phyloP scores from a whole-genome alignment of 148 eudicot species.

The Spergularia bocconei region DNA sequence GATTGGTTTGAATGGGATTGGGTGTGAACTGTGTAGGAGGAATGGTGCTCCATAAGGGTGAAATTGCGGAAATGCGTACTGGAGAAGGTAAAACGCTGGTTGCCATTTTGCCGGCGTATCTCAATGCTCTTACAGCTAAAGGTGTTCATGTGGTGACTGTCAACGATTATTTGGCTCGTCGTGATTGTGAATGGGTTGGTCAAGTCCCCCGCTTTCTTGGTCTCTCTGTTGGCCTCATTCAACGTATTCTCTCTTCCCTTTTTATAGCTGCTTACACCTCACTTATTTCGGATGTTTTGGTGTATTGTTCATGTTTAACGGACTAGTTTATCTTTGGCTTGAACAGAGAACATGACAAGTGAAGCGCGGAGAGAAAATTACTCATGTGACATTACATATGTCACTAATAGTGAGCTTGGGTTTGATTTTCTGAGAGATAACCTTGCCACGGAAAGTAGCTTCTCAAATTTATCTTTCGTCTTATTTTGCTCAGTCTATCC shows the following conservation, averaged over 20 bases:
- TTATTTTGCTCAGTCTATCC: slow-evolving; percentile 2
- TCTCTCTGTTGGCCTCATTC: slow-evolving; percentile 94
- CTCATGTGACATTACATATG: slow-evolving; percentile 91
- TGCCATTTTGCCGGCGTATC: slow-evolving; percentile 90
- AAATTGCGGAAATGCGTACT: slow-evolving; percentile 98
- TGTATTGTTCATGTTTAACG: neutral
- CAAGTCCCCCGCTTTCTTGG: slow-evolving; percentile 98
- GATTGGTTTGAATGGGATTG: no score
- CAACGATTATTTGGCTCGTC: slow-evolving; percentile 93
- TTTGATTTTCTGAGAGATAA: slow-evolving; percentile 98
- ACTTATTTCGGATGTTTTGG: neutral
- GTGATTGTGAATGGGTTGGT: slow-evolving; percentile 99
- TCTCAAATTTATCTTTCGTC: slow-evolving; percentile 8
- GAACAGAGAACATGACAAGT: slow-evolving; percentile 96
- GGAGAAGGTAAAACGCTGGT: slow-evolving; percentile 99
- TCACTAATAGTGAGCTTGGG: slow-evolving; percentile 98
- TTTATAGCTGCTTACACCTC: neutral
- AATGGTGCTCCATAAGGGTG: slow-evolving; percentile 91
- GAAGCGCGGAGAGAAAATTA: slow-evolving; percentile 93
- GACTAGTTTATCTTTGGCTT: slow-evolving; percentile 15
- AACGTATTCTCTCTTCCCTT: slow-evolving; percentile 57
- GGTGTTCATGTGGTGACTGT: slow-evolving; percentile 98
- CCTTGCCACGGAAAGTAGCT: slow-evolving; percentile 98
- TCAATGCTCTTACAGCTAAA: slow-evolving; percentile 77
- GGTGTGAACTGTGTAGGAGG: slow-evolving; percentile 69